A percentile compares a stretch with the other conserved stretches of the same genome.
Evolutionary conservation across 2,329 filamentous ascomycete genomes (phyloP).

Genomic region (Venturia oleaginea): DNA sequence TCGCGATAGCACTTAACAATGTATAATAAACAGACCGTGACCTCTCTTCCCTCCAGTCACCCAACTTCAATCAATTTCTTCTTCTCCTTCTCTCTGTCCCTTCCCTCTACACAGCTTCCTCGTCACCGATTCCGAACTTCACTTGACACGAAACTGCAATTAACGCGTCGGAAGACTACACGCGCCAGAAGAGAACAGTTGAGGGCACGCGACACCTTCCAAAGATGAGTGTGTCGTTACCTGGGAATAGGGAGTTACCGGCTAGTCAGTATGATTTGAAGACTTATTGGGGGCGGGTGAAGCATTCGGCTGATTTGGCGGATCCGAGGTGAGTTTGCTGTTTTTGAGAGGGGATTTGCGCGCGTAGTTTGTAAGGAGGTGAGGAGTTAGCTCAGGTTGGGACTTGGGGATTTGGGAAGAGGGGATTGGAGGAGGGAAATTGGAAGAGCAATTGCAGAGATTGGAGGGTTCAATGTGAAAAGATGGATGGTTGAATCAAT

Average conservation of each 20-base stretch:
- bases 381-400: background rate
- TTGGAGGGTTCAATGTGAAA: too few species aligned
- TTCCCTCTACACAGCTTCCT: too few species aligned
- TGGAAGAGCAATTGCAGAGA: too few species aligned
- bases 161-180: too few species aligned
- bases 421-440: too few species aligned
- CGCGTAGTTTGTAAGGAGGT: too few species aligned
- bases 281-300: slow-evolving; percentile 92
- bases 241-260: slow-evolving; percentile 70
- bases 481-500: too few species aligned
- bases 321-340: slow-evolving; percentile 75
- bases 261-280: slow-evolving; percentile 84
- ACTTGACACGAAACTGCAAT: too few species aligned
- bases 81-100: background rate
- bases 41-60: background rate
- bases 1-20: too few species aligned
- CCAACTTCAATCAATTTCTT: background rate
- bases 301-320: slow-evolving; percentile 78
- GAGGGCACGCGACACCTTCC: background rate
- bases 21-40: background rate
- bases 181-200: background rate
- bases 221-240: slow-evolving; percentile 52
- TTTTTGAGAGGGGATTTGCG: slow-evolving; percentile 19
- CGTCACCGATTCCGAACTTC: too few species aligned
- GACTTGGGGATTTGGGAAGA: background rate